These are phyloP conservation scores for Benincasa hispida DNA, from an alignment of 306 rosid species.

Conservation along the genomic window DNA sequence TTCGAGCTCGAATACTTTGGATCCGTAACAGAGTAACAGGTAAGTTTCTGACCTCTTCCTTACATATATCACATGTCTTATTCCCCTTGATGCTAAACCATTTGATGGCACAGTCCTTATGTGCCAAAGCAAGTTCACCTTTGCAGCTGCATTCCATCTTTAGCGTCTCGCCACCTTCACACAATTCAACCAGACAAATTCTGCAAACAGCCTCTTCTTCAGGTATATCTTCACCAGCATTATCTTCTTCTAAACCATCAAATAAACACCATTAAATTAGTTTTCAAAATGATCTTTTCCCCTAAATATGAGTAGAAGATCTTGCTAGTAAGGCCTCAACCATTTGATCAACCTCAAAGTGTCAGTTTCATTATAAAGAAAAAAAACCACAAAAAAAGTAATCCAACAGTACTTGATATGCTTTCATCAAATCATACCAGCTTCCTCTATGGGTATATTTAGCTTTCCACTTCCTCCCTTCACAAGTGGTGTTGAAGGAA, in stretches of 20 bases:
- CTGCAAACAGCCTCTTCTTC: constrained; percentile 97
- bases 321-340: background rate
- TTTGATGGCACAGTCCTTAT: constrained; percentile 82
- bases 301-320: background rate
- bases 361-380: background rate
- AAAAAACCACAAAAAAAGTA: background rate
- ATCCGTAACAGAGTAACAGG: constrained; percentile 79
- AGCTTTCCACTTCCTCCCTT: constrained; percentile 35
- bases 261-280: background rate
- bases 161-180: constrained; percentile 95
- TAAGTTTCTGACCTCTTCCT: constrained; percentile 78
- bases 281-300: background rate
- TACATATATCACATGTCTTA: constrained; percentile 92
- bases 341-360: background rate
- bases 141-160: constrained; percentile 98
- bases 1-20: constrained; percentile 46
- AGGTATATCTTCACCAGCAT: constrained; percentile 72
- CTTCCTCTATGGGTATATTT: constrained; percentile 24
- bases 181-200: constrained; percentile 74
- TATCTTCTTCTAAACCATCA: constrained; percentile 39
- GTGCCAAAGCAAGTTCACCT: constrained; percentile 97
- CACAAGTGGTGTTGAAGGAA: constrained; percentile 74
- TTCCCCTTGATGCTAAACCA: constrained; percentile 96
- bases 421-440: constrained; percentile 38
- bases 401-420: background rate